Percentiles rank a stretch among this genome's conserved stretches.
phyloP scores from a whole-genome alignment of 805 yeast genomes.

The Millerozyma miso region DNA sequence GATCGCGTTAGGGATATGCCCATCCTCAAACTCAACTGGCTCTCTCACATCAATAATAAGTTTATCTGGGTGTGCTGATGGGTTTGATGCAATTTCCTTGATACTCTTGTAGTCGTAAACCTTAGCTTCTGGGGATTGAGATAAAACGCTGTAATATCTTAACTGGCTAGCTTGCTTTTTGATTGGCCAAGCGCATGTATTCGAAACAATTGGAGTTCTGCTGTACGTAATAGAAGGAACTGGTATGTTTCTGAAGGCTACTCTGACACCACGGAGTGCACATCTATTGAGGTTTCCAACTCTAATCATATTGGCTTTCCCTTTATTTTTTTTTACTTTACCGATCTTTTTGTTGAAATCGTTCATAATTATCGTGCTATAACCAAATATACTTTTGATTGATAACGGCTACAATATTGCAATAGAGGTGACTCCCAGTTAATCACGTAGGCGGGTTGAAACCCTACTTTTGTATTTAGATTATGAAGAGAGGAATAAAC shows the following conservation, averaged over 20 bases:
- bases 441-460: constrained; percentile 1
- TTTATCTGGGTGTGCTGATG: constrained; percentile 38
- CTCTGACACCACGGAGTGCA: background rate
- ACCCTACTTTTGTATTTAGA: constrained; percentile 1
- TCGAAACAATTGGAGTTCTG: background rate
- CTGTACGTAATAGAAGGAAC: background rate
- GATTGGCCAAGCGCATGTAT: background rate
- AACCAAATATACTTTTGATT: background rate
- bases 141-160: constrained; percentile 34
- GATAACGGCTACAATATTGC: background rate
- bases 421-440: background rate
- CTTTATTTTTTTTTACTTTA: background rate
- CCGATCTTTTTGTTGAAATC: background rate
- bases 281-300: background rate
- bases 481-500: background rate
- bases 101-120: constrained; percentile 51
- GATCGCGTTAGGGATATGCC: constrained; percentile 78
- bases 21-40: constrained; percentile 71
- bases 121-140: constrained; percentile 41
- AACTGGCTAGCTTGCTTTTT: constrained; percentile 1
- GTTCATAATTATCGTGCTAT: background rate
- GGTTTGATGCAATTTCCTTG: constrained; percentile 38
- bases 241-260: background rate
- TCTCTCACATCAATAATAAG: constrained; percentile 88
- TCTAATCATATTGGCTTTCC: background rate